phyloP scores from a whole-genome alignment of 2,329 filamentous ascomycete genomes.

The Trichoderma oligosporum region DNA sequence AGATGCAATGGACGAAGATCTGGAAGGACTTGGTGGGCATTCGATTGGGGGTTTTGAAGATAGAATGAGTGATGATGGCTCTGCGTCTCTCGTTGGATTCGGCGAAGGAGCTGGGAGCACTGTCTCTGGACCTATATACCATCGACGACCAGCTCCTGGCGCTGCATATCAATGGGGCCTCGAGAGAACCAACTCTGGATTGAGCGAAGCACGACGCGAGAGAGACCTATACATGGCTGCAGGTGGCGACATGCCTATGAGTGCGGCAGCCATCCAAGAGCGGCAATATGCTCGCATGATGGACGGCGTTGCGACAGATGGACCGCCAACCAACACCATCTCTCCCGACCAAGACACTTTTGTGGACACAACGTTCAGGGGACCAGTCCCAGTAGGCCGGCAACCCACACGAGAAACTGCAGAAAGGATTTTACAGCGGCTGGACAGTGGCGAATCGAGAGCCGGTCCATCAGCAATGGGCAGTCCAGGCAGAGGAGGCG shows the following conservation, averaged over 20 bases:
- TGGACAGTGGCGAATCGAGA: constrained; percentile 49
- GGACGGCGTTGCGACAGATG: constrained; percentile 61
- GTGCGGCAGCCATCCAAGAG: constrained; percentile 47
- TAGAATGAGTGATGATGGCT: constrained; percentile 81
- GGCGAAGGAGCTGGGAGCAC: constrained; percentile 88
- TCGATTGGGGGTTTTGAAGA: constrained; percentile 56
- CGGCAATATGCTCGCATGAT: constrained; percentile 61
- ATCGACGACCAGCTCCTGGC: constrained; percentile 46
- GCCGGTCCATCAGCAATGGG: constrained; percentile 39
- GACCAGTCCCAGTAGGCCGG: constrained; percentile 46
- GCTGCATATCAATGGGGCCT: constrained; percentile 42
- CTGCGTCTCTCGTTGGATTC: constrained; percentile 82
- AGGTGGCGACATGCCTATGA: constrained; percentile 42
- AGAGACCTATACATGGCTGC: constrained; percentile 32
- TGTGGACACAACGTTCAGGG: constrained; percentile 61
- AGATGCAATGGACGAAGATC: constrained; percentile 53
- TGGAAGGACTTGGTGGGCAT: constrained; percentile 43
- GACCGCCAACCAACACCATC: constrained; percentile 43
- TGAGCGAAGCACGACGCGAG: constrained; percentile 45
- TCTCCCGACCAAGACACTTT: constrained; percentile 51
- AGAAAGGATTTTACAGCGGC: constrained; percentile 59
- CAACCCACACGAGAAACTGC: constrained; percentile 50
- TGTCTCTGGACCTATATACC: constrained; percentile 72
- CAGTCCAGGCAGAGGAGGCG: constrained; percentile 43
- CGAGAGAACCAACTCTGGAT: constrained; percentile 50